Evolutionary conservation across 306 rosid genomes (phyloP), one percentile per base, ranked within the genome.

Genomic region (Fragaria ananassa): DNA sequence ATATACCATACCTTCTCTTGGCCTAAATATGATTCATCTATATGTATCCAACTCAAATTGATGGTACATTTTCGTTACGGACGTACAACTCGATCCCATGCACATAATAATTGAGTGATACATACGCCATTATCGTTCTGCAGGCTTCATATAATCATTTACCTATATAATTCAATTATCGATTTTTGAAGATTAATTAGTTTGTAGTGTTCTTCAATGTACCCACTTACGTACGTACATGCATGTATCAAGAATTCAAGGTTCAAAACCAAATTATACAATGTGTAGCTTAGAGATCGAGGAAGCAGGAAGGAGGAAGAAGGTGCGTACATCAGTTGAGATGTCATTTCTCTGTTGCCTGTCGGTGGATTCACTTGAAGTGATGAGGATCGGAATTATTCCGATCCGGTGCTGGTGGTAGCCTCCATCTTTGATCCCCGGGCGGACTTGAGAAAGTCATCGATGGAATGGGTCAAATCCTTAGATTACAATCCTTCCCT

Each of bases 321-420:
- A 18, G 8, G 35, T 10, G 17, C 42, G 60, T 8, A 10, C 35
- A 19, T 23, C n/a, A 11, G 66, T 72, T 72, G 51, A 56, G 39
- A 72, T 72, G 66, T 72, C 76, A 54, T 21, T 54, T 54, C 66
- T 34, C 62, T 71, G 46, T 71, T 50, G 39, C 34, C 9, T 62
- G 68, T 5, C 10, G 14, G 41, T 41, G 34, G n/a, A 51, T 6
- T 57, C 35, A 46, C 47, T 68, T 21, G 14, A 8, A 14, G 15
- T 37, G 41, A 37, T 17, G 42, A 11, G 46, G 46, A 42, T 42
- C 12, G 39, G 11, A 70, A 34, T 70, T 27, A 46, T 46, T 42
- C 10, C 39, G 35, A 31, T 49, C 14, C 5, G 45, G 46, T 4
- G 45, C 46, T 23, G 19, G 17, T 45, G 8, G 31, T 34, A 42